A percentile compares a stretch with the other conserved stretches of the same genome.
phyloP scores from a whole-genome alignment of 2,329 filamentous ascomycete genomes.

The Diaporthe ampelina region DNA sequence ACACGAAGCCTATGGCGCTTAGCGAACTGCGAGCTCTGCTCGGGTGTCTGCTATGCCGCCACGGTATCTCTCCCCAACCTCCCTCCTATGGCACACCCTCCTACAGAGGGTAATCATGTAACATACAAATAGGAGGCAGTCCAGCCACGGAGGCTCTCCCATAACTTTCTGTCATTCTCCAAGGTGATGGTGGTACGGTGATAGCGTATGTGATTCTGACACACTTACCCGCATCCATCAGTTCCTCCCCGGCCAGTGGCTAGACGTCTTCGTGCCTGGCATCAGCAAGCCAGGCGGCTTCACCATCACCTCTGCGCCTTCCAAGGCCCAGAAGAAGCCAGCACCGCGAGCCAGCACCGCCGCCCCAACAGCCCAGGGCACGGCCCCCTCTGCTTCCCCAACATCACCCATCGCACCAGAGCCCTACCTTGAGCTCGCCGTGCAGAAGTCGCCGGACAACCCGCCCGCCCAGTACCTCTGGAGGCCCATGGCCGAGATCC shows the following conservation, averaged over 20 bases:
- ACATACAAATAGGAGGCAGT: too few species aligned
- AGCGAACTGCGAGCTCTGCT: too few species aligned
- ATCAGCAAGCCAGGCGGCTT: constrained; percentile 84
- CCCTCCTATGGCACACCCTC: too few species aligned
- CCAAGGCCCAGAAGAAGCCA: constrained; percentile 55
- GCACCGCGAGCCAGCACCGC: not conserved
- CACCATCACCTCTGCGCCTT: constrained; percentile 85
- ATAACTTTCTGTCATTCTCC: too few species aligned
- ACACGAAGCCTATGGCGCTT: too few species aligned
- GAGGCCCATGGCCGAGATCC: constrained; percentile 67
- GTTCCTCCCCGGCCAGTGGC: constrained; percentile 89
- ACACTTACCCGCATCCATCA: constrained; percentile 55
- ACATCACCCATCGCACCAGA: not conserved
- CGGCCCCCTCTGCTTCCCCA: not conserved
- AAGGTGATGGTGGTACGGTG: too few species aligned
- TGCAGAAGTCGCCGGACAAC: constrained; percentile 79
- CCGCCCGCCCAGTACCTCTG: constrained; percentile 84
- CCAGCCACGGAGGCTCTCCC: too few species aligned
- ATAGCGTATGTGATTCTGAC: constrained; percentile 1
- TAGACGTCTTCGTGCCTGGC: constrained; percentile 83
- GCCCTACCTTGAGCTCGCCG: constrained; percentile 80
- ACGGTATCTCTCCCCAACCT: too few species aligned
- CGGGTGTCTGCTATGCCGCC: too few species aligned
- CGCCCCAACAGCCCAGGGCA: not conserved
- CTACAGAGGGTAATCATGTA: too few species aligned